Evolutionary conservation across 192 early-diverging fungal genomes (phyloP).

Genomic region (Physocladia obscura): DNA sequence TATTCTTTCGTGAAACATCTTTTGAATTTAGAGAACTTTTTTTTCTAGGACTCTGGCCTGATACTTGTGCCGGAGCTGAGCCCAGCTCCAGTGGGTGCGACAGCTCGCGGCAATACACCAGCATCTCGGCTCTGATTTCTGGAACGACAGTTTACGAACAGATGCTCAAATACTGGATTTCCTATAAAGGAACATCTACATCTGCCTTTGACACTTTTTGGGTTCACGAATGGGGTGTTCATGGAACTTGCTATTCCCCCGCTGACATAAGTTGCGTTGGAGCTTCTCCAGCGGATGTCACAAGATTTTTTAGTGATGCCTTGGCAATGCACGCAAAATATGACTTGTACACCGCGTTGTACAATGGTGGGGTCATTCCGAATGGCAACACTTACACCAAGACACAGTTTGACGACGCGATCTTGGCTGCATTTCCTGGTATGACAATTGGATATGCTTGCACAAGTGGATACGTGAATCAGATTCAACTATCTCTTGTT

Average conservation of each 20-base stretch:
- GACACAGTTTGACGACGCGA: constrained; percentile 41
- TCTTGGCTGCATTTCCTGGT: constrained; percentile 35
- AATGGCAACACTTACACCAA: constrained; percentile 41
- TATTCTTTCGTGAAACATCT: neutral
- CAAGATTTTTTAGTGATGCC: constrained; percentile 15
- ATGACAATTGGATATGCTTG: neutral
- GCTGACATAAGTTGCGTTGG: constrained; percentile 11
- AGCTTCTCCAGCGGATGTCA: neutral
- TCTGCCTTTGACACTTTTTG: constrained; percentile 22
- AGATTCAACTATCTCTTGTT: neutral
- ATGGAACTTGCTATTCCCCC: constrained; percentile 27
- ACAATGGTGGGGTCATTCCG: constrained; percentile 30
- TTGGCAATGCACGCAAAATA: neutral
- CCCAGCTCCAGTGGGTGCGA: constrained; percentile 16
- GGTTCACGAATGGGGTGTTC: constrained; percentile 20
- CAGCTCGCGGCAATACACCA: neutral
- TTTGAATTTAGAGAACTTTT: neutral
- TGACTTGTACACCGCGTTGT: constrained; percentile 6
- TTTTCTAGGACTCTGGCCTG: constrained; percentile 26
- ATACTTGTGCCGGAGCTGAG: constrained; percentile 23
- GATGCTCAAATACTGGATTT: constrained; percentile 19
- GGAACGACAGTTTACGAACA: constrained; percentile 2
- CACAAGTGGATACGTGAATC: neutral
- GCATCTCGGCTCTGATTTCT: neutral
- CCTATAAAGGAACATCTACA: constrained; percentile 19